Evolutionary conservation across 1,284 basidiomycete species (phyloP).

Genomic region (Apiotrichum gracile): DNA sequence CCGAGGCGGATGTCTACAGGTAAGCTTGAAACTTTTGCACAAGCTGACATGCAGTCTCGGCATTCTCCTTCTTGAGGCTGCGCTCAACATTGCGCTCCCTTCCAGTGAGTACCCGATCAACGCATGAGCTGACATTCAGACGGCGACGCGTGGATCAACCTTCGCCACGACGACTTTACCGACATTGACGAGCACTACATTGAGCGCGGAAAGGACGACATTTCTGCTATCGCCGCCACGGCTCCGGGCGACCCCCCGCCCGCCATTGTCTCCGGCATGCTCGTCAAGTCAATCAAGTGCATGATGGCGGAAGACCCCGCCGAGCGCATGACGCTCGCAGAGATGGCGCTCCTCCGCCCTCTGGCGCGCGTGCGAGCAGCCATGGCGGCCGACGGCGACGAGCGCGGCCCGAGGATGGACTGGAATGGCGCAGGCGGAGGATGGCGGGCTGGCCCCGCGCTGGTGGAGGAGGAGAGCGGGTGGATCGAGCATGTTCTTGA

Average conservation of each 20-base stretch:
- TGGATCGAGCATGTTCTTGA: conserved; percentile 12
- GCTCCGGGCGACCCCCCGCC: conserved; percentile 9
- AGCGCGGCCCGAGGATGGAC: not conserved
- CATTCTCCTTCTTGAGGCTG: conserved; percentile 87
- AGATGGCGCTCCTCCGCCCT: conserved; percentile 57
- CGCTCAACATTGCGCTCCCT: conserved; percentile 88
- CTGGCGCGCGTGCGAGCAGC: conserved; percentile 55
- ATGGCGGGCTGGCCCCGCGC: conserved; percentile 15
- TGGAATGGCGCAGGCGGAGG: not conserved
- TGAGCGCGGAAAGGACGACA: conserved; percentile 14
- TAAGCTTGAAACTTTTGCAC: conserved; percentile 44
- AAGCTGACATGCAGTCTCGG: conserved; percentile 60
- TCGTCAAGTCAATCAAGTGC: conserved; percentile 61
- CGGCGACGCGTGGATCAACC: conserved; percentile 80
- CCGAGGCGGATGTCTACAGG: conserved; percentile 91
- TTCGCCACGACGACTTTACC: conserved; percentile 84
- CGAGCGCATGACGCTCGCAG: conserved; percentile 55
- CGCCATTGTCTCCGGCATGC: conserved; percentile 54
- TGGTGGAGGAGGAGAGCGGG: conserved; percentile 17
- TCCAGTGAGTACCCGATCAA: conserved; percentile 64
- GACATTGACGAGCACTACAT: conserved; percentile 60
- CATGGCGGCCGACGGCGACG: conserved; percentile 3
- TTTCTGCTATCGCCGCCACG: conserved; percentile 1
- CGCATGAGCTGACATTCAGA: conserved; percentile 14
- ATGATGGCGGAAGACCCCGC: conserved; percentile 72